Evolutionary conservation across 2,329 filamentous ascomycete species (phyloP), one percentile per base, ranked within the genome.

Genomic region (Exophiala alcalophila): DNA sequence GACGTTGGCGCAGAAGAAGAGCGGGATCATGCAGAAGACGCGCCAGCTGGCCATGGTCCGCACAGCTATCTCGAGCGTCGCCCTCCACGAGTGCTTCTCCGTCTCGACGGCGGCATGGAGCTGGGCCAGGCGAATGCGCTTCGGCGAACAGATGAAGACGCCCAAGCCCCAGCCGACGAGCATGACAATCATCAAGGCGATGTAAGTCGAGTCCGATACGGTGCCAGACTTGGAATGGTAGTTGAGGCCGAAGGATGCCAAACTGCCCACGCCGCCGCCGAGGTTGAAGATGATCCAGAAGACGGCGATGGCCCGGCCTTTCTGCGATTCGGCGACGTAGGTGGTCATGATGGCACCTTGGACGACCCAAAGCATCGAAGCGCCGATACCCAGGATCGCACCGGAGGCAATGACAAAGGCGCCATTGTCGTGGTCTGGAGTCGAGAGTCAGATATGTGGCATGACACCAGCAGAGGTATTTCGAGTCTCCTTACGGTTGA

Each of bases 261-360:
- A 61, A 1, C 66, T 66, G 50, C 90, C 90, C 63, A 96, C 87
- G 49, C 95, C 89, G 58, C 82, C 89, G 56, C 90, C 90, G 44
- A 90, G 66, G 66, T 95, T 95, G 75, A 95, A 95, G 59, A 96
- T 94, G 64, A 90, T 81, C 90, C 90, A 95, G 69, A 95, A 96
- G 70, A 81, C 82, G 48, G 85, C 85, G 63, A 95, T 94, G 64
- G 89, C 95, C 47, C 83, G 81, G 30, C 90, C 90, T 73, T 95
- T 95, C 52, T 80, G 77, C 21, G 78, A 65, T 66, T 95, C 90
- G n/a, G 77, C 72, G 2, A 89, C 89, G 63, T 95, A 95, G 4
- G 50, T 49, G 80, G 94, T 91, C 69, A 74, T 74, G 33, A 74
- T 65, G 2, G 70, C 66, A 31, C 71, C 71, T 52, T 75, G 71